A percentile compares a stretch with the other conserved stretches of the same genome.
These are phyloP conservation scores for Clarireedia hainanense DNA, from an alignment of 2,329 filamentous ascomycete genomes.

Conservation along the genomic window DNA sequence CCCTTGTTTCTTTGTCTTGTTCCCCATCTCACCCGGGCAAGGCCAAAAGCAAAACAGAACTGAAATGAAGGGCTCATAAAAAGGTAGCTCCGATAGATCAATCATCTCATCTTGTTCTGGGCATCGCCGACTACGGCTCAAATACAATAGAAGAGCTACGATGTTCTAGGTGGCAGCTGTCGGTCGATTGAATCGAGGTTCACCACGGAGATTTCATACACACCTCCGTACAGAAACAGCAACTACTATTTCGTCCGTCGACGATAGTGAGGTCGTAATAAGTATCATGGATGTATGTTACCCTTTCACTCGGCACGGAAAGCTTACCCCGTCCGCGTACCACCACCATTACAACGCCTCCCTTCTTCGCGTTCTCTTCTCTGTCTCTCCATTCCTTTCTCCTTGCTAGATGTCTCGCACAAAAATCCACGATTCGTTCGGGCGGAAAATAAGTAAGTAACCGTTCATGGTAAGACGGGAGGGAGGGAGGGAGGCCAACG, in stretches of 20 bases:
- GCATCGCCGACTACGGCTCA: no score
- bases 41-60: no score
- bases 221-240: neutral
- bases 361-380: neutral
- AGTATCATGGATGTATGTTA: neutral
- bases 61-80: no score
- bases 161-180: no score
- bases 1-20: neutral
- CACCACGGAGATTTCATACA: neutral
- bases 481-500: neutral
- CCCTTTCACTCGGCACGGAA: neutral
- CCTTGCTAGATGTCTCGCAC: slow-evolving; percentile 2
- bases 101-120: no score
- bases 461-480: neutral
- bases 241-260: neutral
- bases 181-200: no score
- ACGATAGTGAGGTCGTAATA: neutral
- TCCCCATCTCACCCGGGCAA: no score
- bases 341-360: neutral
- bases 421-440: slow-evolving; percentile 3
- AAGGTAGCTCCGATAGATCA: no score
- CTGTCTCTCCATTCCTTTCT: no score
- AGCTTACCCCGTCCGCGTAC: neutral
- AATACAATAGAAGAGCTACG: no score
- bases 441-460: neutral